phyloP scores from a whole-genome alignment of 495 filamentous ascomycete genomes.

The Ramalina intermedia region DNA sequence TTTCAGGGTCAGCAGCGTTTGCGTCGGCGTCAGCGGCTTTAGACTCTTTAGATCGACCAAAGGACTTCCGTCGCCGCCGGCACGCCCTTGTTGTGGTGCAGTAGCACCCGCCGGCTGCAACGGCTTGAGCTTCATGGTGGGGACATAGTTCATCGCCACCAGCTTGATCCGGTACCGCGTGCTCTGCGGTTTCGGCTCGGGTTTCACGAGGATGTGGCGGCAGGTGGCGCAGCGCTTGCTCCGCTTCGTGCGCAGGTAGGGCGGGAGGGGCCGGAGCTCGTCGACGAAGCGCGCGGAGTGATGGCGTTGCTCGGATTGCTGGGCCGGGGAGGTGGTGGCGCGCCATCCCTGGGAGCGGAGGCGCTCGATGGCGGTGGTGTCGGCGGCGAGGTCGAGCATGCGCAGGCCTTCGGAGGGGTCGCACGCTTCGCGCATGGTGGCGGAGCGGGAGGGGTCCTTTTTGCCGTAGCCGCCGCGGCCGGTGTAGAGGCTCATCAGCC shows the following conservation, averaged over 20 bases:
- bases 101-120: slow-evolving; percentile 29
- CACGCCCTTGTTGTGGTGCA: too few relatives aligned
- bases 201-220: slow-evolving; percentile 88
- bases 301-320: slow-evolving; percentile 33
- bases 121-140: slow-evolving; percentile 55
- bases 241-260: slow-evolving; percentile 76
- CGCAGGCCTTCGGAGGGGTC: slow-evolving; percentile 54
- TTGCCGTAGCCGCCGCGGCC: slow-evolving; percentile 43
- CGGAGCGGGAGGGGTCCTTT: slow-evolving; percentile 50
- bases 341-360: slow-evolving; percentile 38
- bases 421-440: slow-evolving; percentile 64
- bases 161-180: slow-evolving; percentile 82
- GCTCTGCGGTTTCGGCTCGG: slow-evolving; percentile 74
- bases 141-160: slow-evolving; percentile 80
- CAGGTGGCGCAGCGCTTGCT: slow-evolving; percentile 85
- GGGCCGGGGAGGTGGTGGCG: slow-evolving; percentile 34
- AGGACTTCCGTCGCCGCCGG: slow-evolving; percentile 12
- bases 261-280: slow-evolving; percentile 63
- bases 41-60: slow-evolving; percentile 36
- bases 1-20: slow-evolving; percentile 74
- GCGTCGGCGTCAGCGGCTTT: slow-evolving; percentile 51
- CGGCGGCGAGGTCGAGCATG: slow-evolving; percentile 34
- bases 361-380: slow-evolving; percentile 29
- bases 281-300: slow-evolving; percentile 39
- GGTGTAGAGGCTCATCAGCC: slow-evolving; percentile 86